A percentile compares a stretch with the other conserved stretches of the same genome.
phyloP scores from a whole-genome alignment of 1,284 basidiomycete genomes.

The Ceratorhiza oryzae-sativae region DNA sequence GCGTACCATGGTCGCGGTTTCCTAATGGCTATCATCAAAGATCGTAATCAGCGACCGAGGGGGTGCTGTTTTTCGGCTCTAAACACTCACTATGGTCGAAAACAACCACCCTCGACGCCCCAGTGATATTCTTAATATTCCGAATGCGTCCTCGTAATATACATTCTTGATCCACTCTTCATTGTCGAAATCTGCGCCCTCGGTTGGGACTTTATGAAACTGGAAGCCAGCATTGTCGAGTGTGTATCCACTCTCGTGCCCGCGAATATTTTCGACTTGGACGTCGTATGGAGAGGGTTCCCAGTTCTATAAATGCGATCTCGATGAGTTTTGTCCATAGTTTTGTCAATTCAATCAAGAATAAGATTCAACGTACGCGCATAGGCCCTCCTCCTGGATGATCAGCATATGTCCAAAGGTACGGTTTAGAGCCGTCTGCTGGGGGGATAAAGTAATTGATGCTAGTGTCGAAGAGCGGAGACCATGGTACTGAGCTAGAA shows the following conservation, averaged over 20 bases:
- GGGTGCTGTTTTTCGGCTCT: too few relatives aligned
- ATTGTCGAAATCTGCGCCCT: slow-evolving; percentile 47
- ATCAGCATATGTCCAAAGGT: slow-evolving; percentile 41
- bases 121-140: slow-evolving; percentile 66
- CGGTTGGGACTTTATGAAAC: slow-evolving; percentile 55
- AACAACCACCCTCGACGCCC: slow-evolving; percentile 63
- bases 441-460: slow-evolving; percentile 44
- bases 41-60: neutral
- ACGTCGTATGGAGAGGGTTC: slow-evolving; percentile 47
- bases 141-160: slow-evolving; percentile 66
- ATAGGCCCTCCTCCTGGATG: slow-evolving; percentile 31
- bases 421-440: slow-evolving; percentile 44
- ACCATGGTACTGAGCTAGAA: slow-evolving; percentile 3
- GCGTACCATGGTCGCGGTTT: slow-evolving; percentile 51
- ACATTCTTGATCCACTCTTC: slow-evolving; percentile 60
- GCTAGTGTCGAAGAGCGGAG: slow-evolving; percentile 35
- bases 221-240: slow-evolving; percentile 67
- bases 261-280: slow-evolving; percentile 64
- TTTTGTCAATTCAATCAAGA: neutral
- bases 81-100: slow-evolving; percentile 68
- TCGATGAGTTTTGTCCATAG: neutral
- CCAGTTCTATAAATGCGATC: slow-evolving; percentile 37
- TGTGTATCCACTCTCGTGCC: slow-evolving; percentile 57
- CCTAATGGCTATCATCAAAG: slow-evolving; percentile 54
- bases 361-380: neutral